Evolutionary conservation across 179 eudicot genomes (phyloP).

Genomic region (Spergularia azorica): DNA sequence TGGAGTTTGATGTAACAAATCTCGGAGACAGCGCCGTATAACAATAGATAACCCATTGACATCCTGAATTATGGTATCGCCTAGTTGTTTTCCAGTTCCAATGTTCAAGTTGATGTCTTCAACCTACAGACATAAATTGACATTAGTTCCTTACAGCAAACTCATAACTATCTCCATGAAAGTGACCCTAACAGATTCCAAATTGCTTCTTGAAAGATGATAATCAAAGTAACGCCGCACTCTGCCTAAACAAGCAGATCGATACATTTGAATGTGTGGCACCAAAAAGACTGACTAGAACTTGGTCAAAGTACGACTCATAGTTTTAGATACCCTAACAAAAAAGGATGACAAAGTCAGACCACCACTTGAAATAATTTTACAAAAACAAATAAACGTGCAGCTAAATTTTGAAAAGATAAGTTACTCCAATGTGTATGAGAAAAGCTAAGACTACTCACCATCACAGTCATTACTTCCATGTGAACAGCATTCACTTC

Average conservation of each 20-base stretch:
- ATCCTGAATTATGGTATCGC: constrained; percentile 87
- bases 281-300: not conserved
- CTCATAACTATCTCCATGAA: not conserved
- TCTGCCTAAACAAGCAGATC: not conserved
- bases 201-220: not conserved
- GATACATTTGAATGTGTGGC: not conserved
- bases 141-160: not conserved
- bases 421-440: not conserved
- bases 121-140: constrained; percentile 48
- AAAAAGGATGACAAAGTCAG: not conserved
- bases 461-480: constrained; percentile 72
- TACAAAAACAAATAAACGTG: not conserved
- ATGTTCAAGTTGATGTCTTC: constrained; percentile 91
- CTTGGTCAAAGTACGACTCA: not conserved
- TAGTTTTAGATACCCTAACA: not conserved
- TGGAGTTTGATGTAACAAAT: constrained; percentile 82
- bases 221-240: not conserved
- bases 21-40: constrained; percentile 81
- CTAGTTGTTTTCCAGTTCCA: constrained; percentile 69
- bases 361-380: not conserved
- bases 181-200: not conserved
- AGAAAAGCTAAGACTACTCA: constrained; percentile 37
- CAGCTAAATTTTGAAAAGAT: not conserved
- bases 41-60: constrained; percentile 78
- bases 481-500: constrained; percentile 81